Evolutionary conservation across 129 eudicot genomes (phyloP).

Genomic region (Scalesia atractyloides): DNA sequence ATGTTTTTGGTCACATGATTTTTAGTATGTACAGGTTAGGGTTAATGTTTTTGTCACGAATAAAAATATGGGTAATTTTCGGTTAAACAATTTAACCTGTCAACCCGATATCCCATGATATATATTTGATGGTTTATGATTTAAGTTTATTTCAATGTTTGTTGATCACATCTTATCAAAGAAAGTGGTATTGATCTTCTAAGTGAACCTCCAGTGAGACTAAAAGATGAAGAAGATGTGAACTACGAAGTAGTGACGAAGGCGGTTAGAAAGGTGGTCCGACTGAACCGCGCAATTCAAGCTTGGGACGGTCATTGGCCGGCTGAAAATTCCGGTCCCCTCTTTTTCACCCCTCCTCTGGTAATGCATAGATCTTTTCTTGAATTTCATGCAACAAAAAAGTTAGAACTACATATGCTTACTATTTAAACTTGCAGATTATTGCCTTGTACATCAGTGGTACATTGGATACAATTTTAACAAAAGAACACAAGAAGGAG

Average conservation of each 20-base stretch:
- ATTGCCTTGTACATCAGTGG: conserved; percentile 41
- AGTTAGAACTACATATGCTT: background rate
- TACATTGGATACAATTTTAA: conserved; percentile 24
- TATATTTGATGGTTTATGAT: background rate
- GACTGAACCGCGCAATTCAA: conserved; percentile 37
- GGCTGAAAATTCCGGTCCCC: conserved; percentile 43
- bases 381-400: background rate
- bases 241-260: conserved; percentile 35
- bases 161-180: conserved; percentile 28
- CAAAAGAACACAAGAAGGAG: conserved; percentile 38
- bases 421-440: conserved; percentile 20
- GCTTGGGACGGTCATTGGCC: conserved; percentile 50
- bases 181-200: conserved; percentile 38
- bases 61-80: too few species aligned
- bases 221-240: conserved; percentile 36
- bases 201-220: conserved; percentile 28
- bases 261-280: conserved; percentile 27
- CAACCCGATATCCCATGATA: background rate
- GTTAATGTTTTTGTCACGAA: too few species aligned
- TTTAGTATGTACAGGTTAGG: too few species aligned
- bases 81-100: too few species aligned
- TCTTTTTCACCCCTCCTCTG: conserved; percentile 45
- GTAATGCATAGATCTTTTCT: conserved; percentile 4
- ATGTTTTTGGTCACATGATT: too few species aligned
- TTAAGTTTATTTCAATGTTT: background rate